Conservation (phyloP, 495 filamentous ascomycete genomes). For the Evansstolkia leycettana region DNA sequence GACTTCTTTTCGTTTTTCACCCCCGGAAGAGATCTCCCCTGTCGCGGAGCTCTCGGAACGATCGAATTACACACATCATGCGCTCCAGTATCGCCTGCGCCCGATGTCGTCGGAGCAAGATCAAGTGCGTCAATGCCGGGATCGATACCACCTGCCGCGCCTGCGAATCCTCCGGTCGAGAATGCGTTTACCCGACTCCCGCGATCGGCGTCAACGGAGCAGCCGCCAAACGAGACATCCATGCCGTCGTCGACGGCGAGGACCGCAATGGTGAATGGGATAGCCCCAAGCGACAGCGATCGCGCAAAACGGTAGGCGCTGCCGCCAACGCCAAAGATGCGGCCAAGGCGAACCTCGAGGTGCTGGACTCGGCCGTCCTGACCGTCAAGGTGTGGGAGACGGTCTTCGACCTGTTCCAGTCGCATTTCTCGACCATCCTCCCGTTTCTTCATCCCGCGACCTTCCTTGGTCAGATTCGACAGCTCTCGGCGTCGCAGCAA, state of each 20-base stretch:
- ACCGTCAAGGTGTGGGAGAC: constrained; percentile 58
- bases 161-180: constrained; percentile 61
- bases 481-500: constrained; percentile 24
- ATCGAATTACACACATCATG: constrained; percentile 28
- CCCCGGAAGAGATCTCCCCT: too few relatives aligned
- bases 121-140: constrained; percentile 74
- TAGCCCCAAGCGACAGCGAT: constrained; percentile 44
- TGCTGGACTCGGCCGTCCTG: constrained; percentile 39
- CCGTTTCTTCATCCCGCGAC: constrained; percentile 74
- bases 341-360: constrained; percentile 24
- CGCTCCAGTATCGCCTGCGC: constrained; percentile 72
- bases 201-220: constrained; percentile 41
- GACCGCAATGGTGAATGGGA: constrained; percentile 48
- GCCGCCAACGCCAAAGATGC: constrained; percentile 17
- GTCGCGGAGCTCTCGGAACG: neutral
- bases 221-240: constrained; percentile 43
- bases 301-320: constrained; percentile 35
- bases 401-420: constrained; percentile 67
- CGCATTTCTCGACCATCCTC: constrained; percentile 70
- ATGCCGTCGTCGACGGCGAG: constrained; percentile 33
- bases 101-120: constrained; percentile 68
- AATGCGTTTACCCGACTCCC: constrained; percentile 63
- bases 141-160: constrained; percentile 63
- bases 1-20: too few relatives aligned
- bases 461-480: constrained; percentile 47